Base-by-base conservation (phyloP, 768 basidiomycete species). In the Omphalotus guepiniiformis region DNA sequence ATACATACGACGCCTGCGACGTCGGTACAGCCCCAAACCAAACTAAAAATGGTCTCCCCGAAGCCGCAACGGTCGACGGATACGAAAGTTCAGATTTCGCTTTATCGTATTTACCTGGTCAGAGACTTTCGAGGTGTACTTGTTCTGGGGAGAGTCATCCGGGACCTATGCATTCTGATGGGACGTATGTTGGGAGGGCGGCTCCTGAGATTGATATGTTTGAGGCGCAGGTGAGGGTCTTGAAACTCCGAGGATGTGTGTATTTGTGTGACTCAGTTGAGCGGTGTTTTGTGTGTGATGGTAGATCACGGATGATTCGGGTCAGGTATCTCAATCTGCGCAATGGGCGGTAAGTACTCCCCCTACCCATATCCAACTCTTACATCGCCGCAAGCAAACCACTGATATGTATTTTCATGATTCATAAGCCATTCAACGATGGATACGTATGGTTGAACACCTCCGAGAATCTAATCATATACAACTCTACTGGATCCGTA, bases 191-290 rank as follows among this genome's bases (percentile, higher is more conserved):
- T 2, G 93, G 92, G 1, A 72, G 93, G 16, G 65, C 85, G 2
- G 90, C 93, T 3, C 93, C 93, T 1, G 92, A 95, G 63, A 93
- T 94, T 42, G 93, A 95, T 63, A 61, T 95, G 36, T 84, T 95
- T 48, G 93, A 93, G 67, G 91, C 92, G 7, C 82, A 86, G 66
- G 80, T 64, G 50, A 55, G 56, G 9, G 67, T 81, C 44, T 32
- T 36, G 2, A 42, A n/a, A n/a, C n/a, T n/a, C 21, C 28, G 41
- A 42, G 28, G 21, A n/a, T n/a, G 21, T 39, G 36, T 22, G 34
- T 37, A 22, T 5, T 38, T 8, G 12, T 34, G 12, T 18, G 26
- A 54, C 58, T 47, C 35, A 60, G 27, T 9, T 36, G 6, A 39
- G 34, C 25, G 51, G 47, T 21, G 70, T 34, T 34, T 34, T n/a